Evolutionary conservation across 116 monocot species (phyloP).

Genomic region (Papilionanthe hybrid): DNA sequence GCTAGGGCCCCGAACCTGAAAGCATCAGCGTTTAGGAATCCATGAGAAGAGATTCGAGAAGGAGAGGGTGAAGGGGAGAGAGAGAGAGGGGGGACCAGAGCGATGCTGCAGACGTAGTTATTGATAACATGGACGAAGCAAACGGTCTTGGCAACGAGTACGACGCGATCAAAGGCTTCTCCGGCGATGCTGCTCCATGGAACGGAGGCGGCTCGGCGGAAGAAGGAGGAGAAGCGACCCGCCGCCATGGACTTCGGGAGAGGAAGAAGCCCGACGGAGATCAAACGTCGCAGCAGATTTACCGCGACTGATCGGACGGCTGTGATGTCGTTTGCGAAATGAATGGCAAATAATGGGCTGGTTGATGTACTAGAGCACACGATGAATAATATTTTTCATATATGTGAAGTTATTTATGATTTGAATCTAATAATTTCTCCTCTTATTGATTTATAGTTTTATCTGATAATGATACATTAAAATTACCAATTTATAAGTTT

Average conservation of each 20-base stretch:
- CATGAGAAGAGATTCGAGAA: neutral
- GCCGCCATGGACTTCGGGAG: neutral
- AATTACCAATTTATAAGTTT: too few relatives aligned
- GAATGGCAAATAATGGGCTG: too few relatives aligned
- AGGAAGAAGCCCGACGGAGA: neutral
- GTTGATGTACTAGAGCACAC: too few relatives aligned
- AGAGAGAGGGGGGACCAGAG: slow-evolving; percentile 17
- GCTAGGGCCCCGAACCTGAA: slow-evolving; percentile 65
- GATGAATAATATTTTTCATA: too few relatives aligned
- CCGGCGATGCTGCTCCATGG: slow-evolving; percentile 46
- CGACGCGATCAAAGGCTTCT: slow-evolving; percentile 36
- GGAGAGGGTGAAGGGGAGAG: slow-evolving; percentile 1
- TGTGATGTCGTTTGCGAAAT: too few relatives aligned
- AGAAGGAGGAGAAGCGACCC: slow-evolving; percentile 2
- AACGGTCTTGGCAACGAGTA: slow-evolving; percentile 44
- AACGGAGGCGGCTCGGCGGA: slow-evolving; percentile 20
- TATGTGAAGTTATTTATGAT: too few relatives aligned
- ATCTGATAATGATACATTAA: too few relatives aligned
- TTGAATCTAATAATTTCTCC: too few relatives aligned
- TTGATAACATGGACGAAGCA: slow-evolving; percentile 65
- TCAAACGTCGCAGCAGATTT: neutral
- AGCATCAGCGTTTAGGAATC: neutral
- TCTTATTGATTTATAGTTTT: too few relatives aligned
- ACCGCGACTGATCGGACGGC: neutral
- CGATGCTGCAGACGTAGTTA: slow-evolving; percentile 41